Percentiles rank a stretch among this genome's conserved stretches.
These are phyloP conservation scores for Actinomucor elegans DNA, from an alignment of 371 early-diverging fungal species.

Conservation along the genomic window DNA sequence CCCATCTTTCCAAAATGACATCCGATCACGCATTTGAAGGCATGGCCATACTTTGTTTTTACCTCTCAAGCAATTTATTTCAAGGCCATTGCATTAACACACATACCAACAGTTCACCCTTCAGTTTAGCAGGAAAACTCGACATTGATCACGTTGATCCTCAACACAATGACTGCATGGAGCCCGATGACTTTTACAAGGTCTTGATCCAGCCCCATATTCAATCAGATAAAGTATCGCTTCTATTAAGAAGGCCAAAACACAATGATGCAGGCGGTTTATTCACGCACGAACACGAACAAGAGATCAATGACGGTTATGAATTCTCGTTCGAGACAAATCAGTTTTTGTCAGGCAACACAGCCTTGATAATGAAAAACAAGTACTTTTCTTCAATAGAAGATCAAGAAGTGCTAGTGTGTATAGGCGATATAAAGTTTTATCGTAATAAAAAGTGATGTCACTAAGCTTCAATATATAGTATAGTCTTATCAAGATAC, in stretches of 20 bases:
- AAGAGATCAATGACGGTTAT: constrained; percentile 7
- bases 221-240: background rate
- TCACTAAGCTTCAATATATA: background rate
- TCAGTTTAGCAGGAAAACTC: constrained; percentile 12
- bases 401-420: constrained; percentile 3
- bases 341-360: constrained; percentile 13
- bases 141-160: constrained; percentile 15
- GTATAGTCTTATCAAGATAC: background rate
- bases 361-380: background rate
- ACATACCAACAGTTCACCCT: background rate
- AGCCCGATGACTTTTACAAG: constrained; percentile 17
- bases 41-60: constrained; percentile 21
- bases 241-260: constrained; percentile 11
- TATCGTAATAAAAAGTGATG: background rate
- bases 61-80: constrained; percentile 8
- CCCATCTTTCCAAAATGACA: background rate
- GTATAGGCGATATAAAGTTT: constrained; percentile 13
- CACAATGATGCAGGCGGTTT: constrained; percentile 18
- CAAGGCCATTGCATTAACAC: constrained; percentile 15
- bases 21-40: constrained; percentile 19
- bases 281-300: constrained; percentile 11
- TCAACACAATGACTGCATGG: constrained; percentile 25
- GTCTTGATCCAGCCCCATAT: constrained; percentile 9
- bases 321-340: constrained; percentile 12
- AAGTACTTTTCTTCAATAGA: constrained; percentile 11